A percentile compares a stretch with the other conserved stretches of the same genome.
phyloP scores from a whole-genome alignment of 768 basidiomycete genomes.

The Artomyces pyxidatus region DNA sequence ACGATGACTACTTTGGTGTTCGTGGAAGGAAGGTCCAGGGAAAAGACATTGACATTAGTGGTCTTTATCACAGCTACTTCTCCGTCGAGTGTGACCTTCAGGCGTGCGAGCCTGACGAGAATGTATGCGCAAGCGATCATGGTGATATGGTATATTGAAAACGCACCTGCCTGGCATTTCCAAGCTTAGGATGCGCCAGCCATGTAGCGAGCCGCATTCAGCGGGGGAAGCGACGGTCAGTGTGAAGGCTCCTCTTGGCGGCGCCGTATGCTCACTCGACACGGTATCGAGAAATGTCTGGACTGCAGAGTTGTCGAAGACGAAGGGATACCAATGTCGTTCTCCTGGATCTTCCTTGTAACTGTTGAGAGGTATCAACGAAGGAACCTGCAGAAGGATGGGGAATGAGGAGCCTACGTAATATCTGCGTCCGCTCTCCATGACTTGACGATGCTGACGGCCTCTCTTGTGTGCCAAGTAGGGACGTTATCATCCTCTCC shows the following conservation, averaged over 20 bases:
- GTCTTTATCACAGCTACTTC: conserved; percentile 14
- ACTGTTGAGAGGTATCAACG: conserved; percentile 23
- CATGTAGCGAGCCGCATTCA: conserved; percentile 64
- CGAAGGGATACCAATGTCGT: conserved; percentile 63
- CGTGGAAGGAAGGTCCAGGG: too few relatives aligned
- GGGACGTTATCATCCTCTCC: conserved; percentile 84
- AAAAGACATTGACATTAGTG: conserved; percentile 21
- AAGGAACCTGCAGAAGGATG: neutral
- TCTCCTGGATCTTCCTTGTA: conserved; percentile 53
- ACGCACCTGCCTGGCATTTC: conserved; percentile 61
- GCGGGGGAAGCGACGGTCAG: conserved; percentile 64
- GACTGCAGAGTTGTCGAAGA: conserved; percentile 49
- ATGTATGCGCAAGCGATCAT: neutral
- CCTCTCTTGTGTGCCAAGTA: conserved; percentile 72
- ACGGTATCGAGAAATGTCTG: conserved; percentile 43
- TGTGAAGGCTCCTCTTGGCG: conserved; percentile 38
- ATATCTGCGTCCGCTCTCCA: conserved; percentile 48
- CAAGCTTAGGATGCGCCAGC: conserved; percentile 57
- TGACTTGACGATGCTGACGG: conserved; percentile 47
- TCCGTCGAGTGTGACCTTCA: conserved; percentile 22
- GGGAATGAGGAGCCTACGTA: conserved; percentile 30
- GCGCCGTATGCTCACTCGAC: conserved; percentile 4
- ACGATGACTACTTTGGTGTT: too few relatives aligned
- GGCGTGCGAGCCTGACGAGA: conserved; percentile 28
- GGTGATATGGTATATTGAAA: neutral